A percentile compares a stretch with the other conserved stretches of the same genome.
Conservation (phyloP, 2,329 filamentous ascomycete genomes). For the Aspergillus unguis region DNA sequence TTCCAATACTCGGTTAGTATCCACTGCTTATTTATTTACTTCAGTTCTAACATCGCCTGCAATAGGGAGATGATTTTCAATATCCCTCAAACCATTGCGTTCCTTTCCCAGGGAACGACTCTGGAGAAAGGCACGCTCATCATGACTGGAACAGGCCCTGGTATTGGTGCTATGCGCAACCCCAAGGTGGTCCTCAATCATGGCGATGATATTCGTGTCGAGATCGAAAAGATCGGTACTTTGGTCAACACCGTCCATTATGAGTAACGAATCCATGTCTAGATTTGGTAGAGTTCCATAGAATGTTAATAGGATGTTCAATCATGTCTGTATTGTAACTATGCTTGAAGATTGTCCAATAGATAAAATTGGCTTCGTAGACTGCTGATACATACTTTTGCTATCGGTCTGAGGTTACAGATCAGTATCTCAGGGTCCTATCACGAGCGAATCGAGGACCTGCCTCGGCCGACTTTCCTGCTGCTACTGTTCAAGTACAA, state of each 20-base stretch:
- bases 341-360: no score
- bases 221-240: constrained; percentile 38
- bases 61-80: constrained; percentile 38
- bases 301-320: no score
- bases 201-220: constrained; percentile 40
- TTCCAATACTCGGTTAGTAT: constrained; percentile 2
- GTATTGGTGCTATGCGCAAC: constrained; percentile 43
- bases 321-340: no score
- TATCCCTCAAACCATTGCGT: constrained; percentile 37
- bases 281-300: background rate
- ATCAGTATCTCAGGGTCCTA: no score
- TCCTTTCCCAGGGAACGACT: constrained; percentile 39
- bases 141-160: constrained; percentile 42
- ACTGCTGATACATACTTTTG: no score
- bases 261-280: constrained; percentile 16
- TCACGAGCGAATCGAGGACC: no score
- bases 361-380: no score
- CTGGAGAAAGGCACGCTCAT: constrained; percentile 39
- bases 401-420: no score
- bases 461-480: no score
- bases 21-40: background rate
- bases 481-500: no score
- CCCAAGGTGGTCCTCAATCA: constrained; percentile 39
- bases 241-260: constrained; percentile 40
- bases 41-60: background rate